These are phyloP conservation scores for Pyrenophora graminea DNA, from an alignment of 2,329 filamentous ascomycete genomes.

Conservation along the genomic window DNA sequence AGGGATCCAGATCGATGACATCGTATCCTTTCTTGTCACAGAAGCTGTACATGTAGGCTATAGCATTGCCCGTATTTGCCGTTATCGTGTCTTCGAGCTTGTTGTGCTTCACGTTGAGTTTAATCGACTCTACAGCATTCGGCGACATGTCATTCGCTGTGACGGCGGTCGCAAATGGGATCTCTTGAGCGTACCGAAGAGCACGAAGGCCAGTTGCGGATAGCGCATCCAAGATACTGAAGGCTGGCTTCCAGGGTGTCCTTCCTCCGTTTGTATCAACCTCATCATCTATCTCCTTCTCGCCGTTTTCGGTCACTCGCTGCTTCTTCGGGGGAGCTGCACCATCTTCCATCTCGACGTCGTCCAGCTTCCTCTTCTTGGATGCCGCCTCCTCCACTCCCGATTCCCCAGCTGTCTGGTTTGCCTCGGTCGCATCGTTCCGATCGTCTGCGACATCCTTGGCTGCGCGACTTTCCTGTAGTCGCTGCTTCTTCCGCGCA, in stretches of 20 bases:
- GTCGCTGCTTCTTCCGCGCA: slow-evolving; percentile 29
- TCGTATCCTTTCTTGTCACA: slow-evolving; percentile 70
- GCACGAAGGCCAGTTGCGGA: slow-evolving; percentile 93
- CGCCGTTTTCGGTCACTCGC: slow-evolving; percentile 25
- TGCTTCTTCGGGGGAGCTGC: slow-evolving; percentile 31
- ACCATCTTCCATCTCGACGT: slow-evolving; percentile 16
- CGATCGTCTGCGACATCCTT: slow-evolving; percentile 4
- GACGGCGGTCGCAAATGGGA: slow-evolving; percentile 79
- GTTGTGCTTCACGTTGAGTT: slow-evolving; percentile 84
- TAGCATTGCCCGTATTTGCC: slow-evolving; percentile 78
- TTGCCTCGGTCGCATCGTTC: neutral
- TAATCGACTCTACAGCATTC: slow-evolving; percentile 78
- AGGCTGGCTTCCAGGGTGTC: slow-evolving; percentile 29
- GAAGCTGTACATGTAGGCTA: slow-evolving; percentile 85
- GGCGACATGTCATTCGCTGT: slow-evolving; percentile 88
- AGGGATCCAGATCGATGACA: slow-evolving; percentile 95
- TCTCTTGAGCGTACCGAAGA: slow-evolving; percentile 86
- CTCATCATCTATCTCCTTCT: slow-evolving; percentile 10
- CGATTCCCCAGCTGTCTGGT: neutral
- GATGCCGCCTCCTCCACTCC: slow-evolving; percentile 12
- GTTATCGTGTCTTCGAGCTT: slow-evolving; percentile 70
- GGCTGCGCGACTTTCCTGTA: slow-evolving; percentile 13
- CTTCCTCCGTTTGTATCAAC: neutral
- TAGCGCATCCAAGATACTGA: slow-evolving; percentile 84
- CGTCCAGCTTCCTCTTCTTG: slow-evolving; percentile 34